A percentile compares a stretch with the other conserved stretches of the same genome.
These are phyloP conservation scores for Hansenula lynferdii DNA, from an alignment of 1,139 yeast species.

Conservation along the genomic window DNA sequence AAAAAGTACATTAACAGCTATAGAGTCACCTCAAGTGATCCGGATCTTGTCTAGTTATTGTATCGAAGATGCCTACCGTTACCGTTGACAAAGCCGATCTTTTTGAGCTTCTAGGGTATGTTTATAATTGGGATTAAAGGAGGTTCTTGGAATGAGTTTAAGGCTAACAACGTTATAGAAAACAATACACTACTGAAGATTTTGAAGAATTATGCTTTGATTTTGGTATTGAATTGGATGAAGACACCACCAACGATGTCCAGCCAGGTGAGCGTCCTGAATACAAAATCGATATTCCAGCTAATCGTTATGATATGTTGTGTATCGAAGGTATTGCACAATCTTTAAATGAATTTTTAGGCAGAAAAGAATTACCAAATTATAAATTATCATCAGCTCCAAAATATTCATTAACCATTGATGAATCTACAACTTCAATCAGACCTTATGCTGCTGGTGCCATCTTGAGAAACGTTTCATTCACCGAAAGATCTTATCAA, in stretches of 20 bases:
- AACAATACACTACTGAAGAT: conserved; percentile 79
- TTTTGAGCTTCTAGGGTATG: conserved; percentile 62
- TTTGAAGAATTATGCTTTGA: conserved; percentile 97
- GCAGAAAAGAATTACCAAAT: conserved; percentile 57
- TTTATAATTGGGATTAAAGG: too few relatives aligned
- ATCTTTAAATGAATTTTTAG: conserved; percentile 87
- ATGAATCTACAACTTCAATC: conserved; percentile 62
- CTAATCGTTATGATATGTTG: conserved; percentile 96
- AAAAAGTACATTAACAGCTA: too few relatives aligned
- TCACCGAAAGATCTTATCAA: conserved; percentile 81
- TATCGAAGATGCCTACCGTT: conserved; percentile 82
- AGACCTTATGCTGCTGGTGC: conserved; percentile 98
- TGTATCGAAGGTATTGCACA: conserved; percentile 98
- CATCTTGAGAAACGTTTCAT: conserved; percentile 73
- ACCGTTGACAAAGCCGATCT: conserved; percentile 93
- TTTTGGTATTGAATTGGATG: conserved; percentile 96
- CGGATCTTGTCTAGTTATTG: too few relatives aligned
- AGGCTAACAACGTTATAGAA: too few relatives aligned
- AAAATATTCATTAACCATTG: conserved; percentile 61
- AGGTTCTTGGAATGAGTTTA: too few relatives aligned
- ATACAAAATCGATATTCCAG: conserved; percentile 94
- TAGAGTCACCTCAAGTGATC: too few relatives aligned
- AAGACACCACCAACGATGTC: conserved; percentile 77
- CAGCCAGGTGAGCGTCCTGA: conserved; percentile 89
- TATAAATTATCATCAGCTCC: conserved; percentile 60